Conservation (phyloP, 345 rosid genomes). For the Euphorbia tirucalli region DNA sequence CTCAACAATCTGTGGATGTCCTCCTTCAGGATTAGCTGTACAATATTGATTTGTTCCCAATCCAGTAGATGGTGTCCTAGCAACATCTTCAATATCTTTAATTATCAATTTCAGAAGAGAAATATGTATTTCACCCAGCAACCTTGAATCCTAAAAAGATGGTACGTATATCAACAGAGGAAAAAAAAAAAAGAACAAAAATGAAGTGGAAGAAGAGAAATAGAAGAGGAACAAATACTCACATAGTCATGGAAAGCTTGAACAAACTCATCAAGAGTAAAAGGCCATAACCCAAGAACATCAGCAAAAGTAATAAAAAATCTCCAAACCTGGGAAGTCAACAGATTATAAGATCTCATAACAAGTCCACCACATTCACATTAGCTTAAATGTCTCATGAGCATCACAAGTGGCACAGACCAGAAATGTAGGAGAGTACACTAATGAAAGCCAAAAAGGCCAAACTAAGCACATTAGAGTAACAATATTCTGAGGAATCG, state of each 20-base stretch:
- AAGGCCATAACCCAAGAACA: slow-evolving; percentile 95
- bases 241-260: slow-evolving; percentile 98
- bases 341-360: slow-evolving; percentile 20
- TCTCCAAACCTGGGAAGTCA: slow-evolving; percentile 83
- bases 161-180: slow-evolving; percentile 8
- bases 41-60: slow-evolving; percentile 75
- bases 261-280: slow-evolving; percentile 93
- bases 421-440: slow-evolving; percentile 9
- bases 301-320: slow-evolving; percentile 85
- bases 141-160: slow-evolving; percentile 80
- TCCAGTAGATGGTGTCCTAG: slow-evolving; percentile 81
- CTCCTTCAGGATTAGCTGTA: slow-evolving; percentile 93
- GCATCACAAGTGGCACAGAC: slow-evolving; percentile 3
- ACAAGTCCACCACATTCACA: slow-evolving; percentile 10
- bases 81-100: slow-evolving; percentile 92
- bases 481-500: too few relatives aligned
- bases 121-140: slow-evolving; percentile 90
- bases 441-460: not conserved
- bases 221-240: slow-evolving; percentile 33
- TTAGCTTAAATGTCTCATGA: not conserved
- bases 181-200: slow-evolving; percentile 11
- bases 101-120: slow-evolving; percentile 73
- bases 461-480: not conserved
- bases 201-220: slow-evolving; percentile 6
- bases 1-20: slow-evolving; percentile 90